A percentile compares a stretch with the other conserved stretches of the same genome.
Evolutionary conservation across 306 rosid genomes (phyloP).

Genomic region (Quercus engelmannii): DNA sequence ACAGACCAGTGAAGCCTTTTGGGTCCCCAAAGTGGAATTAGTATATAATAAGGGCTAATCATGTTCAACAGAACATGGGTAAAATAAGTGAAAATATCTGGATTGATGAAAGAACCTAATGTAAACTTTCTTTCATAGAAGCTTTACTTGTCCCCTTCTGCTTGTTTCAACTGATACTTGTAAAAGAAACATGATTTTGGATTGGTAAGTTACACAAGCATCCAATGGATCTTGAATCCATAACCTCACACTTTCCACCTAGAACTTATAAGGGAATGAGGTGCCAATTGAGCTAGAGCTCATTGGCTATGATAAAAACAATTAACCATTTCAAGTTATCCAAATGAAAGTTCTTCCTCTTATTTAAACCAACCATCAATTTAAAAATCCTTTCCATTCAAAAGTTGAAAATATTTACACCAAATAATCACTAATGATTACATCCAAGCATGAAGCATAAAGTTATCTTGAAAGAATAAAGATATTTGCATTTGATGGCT

Average conservation of each 20-base stretch:
- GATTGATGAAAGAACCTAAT: not conserved
- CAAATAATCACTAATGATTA: not conserved
- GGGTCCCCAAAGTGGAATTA: not conserved
- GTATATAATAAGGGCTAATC: not conserved
- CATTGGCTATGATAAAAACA: too few species aligned
- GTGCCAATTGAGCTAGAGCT: too few species aligned
- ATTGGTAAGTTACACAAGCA: too few species aligned
- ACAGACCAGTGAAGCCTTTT: not conserved
- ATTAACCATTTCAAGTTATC: too few species aligned
- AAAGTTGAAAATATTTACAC: too few species aligned
- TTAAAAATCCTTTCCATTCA: too few species aligned
- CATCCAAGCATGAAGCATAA: not conserved
- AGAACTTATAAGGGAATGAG: too few species aligned
- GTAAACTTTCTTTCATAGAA: not conserved
- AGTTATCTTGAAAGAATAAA: not conserved
- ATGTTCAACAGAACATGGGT: not conserved
- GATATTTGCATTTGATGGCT: too few species aligned
- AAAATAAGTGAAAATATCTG: not conserved
- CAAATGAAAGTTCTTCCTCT: too few species aligned
- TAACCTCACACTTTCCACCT: too few species aligned
- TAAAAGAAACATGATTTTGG: not conserved
- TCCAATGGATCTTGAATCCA: too few species aligned
- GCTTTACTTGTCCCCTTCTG: not conserved
- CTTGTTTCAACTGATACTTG: not conserved
- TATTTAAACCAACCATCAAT: too few species aligned